These are phyloP conservation scores for Tetracladium maxilliforme DNA, from an alignment of 2,329 filamentous ascomycete species.

Conservation along the genomic window DNA sequence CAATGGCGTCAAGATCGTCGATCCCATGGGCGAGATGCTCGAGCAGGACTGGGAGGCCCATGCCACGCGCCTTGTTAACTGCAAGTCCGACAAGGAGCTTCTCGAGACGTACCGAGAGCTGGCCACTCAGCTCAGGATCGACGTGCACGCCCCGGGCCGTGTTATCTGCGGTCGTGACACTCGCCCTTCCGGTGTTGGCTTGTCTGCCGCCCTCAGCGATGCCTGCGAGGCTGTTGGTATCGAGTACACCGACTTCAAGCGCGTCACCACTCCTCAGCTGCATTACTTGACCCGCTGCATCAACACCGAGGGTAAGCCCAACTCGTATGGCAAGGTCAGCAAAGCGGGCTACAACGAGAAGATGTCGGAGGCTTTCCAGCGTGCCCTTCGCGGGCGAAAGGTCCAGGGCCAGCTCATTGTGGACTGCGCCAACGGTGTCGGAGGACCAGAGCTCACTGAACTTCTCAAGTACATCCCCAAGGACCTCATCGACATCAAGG, in stretches of 20 bases:
- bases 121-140: slow-evolving; percentile 61
- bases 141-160: slow-evolving; percentile 53
- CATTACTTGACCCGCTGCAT: slow-evolving; percentile 92
- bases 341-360: slow-evolving; percentile 95
- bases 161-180: slow-evolving; percentile 90
- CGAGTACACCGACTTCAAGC: slow-evolving; percentile 71
- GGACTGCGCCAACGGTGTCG: slow-evolving; percentile 94
- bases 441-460: slow-evolving; percentile 78
- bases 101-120: slow-evolving; percentile 64
- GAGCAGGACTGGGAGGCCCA: slow-evolving; percentile 89
- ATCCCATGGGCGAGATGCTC: slow-evolving; percentile 96
- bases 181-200: slow-evolving; percentile 73
- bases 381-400: slow-evolving; percentile 65
- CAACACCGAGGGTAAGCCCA: slow-evolving; percentile 80
- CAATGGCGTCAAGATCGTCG: slow-evolving; percentile 91
- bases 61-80: slow-evolving; percentile 82
- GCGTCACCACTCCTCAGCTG: slow-evolving; percentile 91
- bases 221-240: slow-evolving; percentile 64
- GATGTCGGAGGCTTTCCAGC: slow-evolving; percentile 69
- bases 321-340: slow-evolving; percentile 77
- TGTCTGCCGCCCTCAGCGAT: slow-evolving; percentile 66
- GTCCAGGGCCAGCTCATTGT: slow-evolving; percentile 64
- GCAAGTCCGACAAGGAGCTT: slow-evolving; percentile 58
- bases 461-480: slow-evolving; percentile 70
- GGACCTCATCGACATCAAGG: slow-evolving; percentile 63